Evolutionary conservation across 2,329 filamentous ascomycete genomes (phyloP).

Genomic region (Curvularia verruculosa): DNA sequence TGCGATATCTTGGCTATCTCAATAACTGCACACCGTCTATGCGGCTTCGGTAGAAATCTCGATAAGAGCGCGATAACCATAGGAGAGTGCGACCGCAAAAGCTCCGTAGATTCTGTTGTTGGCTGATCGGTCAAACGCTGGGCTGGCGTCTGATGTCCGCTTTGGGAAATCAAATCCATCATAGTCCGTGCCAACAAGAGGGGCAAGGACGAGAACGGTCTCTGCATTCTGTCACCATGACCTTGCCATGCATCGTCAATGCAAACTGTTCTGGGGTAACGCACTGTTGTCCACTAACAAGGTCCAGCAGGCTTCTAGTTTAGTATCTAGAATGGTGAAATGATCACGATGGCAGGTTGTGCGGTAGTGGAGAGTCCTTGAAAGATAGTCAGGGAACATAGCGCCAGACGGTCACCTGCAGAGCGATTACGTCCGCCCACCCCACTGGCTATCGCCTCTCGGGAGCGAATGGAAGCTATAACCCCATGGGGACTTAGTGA

Average conservation of each 20-base stretch:
- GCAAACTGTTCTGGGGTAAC: conserved; percentile 15
- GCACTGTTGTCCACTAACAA: conserved; percentile 17
- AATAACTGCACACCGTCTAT: conserved; percentile 7
- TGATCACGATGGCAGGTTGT: conserved; percentile 36
- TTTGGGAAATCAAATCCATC: conserved; percentile 41
- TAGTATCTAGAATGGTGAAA: conserved; percentile 10
- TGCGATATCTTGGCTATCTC: conserved; percentile 12
- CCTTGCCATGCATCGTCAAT: conserved; percentile 22
- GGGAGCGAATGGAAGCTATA: conserved; percentile 35
- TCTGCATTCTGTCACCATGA: conserved; percentile 31
- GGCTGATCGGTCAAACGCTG: conserved; percentile 25
- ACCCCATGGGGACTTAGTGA: conserved; percentile 36
- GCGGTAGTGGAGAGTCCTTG: conserved; percentile 15
- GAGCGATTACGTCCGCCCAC: conserved; percentile 35
- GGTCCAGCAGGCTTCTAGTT: conserved; percentile 11
- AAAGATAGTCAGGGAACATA: conserved; percentile 19
- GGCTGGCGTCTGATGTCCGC: conserved; percentile 33
- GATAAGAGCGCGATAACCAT: conserved; percentile 26
- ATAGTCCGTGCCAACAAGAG: conserved; percentile 36
- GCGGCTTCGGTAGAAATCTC: conserved; percentile 3
- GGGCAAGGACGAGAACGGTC: conserved; percentile 34
- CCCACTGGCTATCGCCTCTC: conserved; percentile 28
- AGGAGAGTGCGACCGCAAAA: conserved; percentile 18
- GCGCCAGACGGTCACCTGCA: conserved; percentile 29
- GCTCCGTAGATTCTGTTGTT: conserved; percentile 21